phyloP scores from a whole-genome alignment of 352 stramenopile species.

The Halophytophthora batemanensis region DNA sequence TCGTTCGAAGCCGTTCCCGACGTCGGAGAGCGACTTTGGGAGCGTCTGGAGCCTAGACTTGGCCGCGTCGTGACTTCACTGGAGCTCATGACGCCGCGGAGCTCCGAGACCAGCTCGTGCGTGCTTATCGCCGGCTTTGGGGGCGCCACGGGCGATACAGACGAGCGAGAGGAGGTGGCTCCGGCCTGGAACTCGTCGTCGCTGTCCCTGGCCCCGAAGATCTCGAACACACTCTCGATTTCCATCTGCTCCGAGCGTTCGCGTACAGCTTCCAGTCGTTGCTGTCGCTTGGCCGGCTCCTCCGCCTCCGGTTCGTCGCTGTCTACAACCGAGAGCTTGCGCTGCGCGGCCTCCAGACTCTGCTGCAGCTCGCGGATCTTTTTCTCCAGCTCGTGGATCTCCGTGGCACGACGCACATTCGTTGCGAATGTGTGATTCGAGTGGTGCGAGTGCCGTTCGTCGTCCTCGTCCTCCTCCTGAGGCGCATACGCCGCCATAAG shows the following conservation, averaged over 20 bases:
- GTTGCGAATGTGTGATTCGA: constrained; percentile 14
- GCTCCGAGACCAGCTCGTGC: constrained; percentile 46
- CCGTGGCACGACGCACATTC: constrained; percentile 23
- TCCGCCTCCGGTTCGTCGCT: constrained; percentile 52
- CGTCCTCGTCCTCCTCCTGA: constrained; percentile 30
- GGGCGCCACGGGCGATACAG: constrained; percentile 14
- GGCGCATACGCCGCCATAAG: constrained; percentile 46
- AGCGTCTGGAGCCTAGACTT: constrained; percentile 25
- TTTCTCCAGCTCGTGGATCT: constrained; percentile 55
- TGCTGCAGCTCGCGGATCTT: constrained; percentile 64
- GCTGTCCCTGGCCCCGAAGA: constrained; percentile 34
- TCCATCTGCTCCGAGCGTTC: constrained; percentile 41
- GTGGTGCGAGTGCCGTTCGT: constrained; percentile 13
- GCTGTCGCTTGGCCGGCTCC: constrained; percentile 6
- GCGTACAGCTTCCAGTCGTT: constrained; percentile 33
- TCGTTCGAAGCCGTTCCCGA: too few relatives aligned
- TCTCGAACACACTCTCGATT: constrained; percentile 53
- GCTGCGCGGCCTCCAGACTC: constrained; percentile 55
- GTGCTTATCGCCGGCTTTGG: too few relatives aligned
- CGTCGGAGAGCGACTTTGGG: constrained; percentile 12
- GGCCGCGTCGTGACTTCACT: constrained; percentile 40
- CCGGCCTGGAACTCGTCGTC: constrained; percentile 10
- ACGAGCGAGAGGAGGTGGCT: constrained; percentile 11
- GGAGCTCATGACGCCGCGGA: constrained; percentile 70
- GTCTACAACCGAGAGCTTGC: constrained; percentile 58